Evolutionary conservation across 176 grass and related monocot genomes (phyloP), one percentile per base, ranked within the genome.

Genomic region (Coix lacrymajobi): DNA sequence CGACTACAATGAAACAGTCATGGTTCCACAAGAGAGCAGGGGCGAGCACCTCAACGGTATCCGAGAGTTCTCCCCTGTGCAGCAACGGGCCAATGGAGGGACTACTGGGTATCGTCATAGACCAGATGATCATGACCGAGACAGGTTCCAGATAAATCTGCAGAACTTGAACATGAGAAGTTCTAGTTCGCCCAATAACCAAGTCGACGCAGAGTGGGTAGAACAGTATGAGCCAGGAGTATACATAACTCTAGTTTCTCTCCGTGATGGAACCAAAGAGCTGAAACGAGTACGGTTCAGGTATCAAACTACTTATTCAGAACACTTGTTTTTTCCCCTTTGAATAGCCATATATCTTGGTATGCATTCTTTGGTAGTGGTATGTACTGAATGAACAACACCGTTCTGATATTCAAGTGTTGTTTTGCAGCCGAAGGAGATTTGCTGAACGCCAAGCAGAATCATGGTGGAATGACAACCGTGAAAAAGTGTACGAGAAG

Each of bases 201-300:
- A 96, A 25, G 83, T 92, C 2, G 96, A 99, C 79, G 85, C 93
- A 6, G 96, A 99, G 79, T 99, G 96, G 93, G 92, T 96, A 60
- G 96, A 96, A 61, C 96, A 99, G 81, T 99, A 90, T 31, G 96
- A 99, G 36, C 93, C 93, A 16, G 96, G 96, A 37, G 96, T 99
- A 11, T 99, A 99, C 81, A 66, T 99, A 37, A 99, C 96, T 16
- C 81, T 99, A 20, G 83, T 92, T 46, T 75, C 96, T 33, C 85
- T 99, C 37, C 75, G 49, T 37, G 96, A 99, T 87, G 96, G 96
- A 72, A 92, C 83, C 28, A 99, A 90, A 82, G 96, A 99, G 52
- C 81, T 99, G 66, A 99, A 96, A 85, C 79, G 96, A 48, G 96
- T 99, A 32, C 91, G 96, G 77, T 99, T 99, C 91, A 99, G 96